Conservation (phyloP, 1,284 basidiomycete species). For the Pseudozyma sp. region DNA sequence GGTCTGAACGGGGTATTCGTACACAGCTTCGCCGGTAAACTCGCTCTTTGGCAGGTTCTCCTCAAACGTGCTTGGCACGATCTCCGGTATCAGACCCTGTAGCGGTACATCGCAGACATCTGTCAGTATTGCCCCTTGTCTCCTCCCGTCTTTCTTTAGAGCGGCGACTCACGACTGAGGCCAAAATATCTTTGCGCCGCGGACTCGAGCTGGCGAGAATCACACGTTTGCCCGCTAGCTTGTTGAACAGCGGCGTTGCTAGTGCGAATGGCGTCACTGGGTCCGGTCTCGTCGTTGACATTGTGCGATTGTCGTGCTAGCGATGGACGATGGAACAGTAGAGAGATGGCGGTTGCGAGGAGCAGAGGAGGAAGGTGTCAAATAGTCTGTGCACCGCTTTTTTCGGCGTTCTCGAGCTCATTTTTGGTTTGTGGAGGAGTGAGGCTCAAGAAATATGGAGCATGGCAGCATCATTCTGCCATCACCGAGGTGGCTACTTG, state of each 20-base stretch:
- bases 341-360: too few species aligned
- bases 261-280: slow-evolving; percentile 55
- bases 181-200: slow-evolving; percentile 60
- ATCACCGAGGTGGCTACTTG: too few species aligned
- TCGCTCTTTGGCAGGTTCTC: slow-evolving; percentile 80
- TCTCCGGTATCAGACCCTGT: slow-evolving; percentile 85
- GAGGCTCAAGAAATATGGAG: neutral
- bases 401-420: slow-evolving; percentile 10
- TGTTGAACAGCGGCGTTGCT: slow-evolving; percentile 57
- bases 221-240: slow-evolving; percentile 60
- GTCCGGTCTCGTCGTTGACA: slow-evolving; percentile 30
- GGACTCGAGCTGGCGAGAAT: slow-evolving; percentile 62
- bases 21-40: slow-evolving; percentile 77
- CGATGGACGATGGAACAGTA: too few species aligned
- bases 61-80: slow-evolving; percentile 87
- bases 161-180: slow-evolving; percentile 50
- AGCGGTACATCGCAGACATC: neutral
- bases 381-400: slow-evolving; percentile 14
- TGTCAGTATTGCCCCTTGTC: slow-evolving; percentile 1
- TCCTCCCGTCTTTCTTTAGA: neutral
- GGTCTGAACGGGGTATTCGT: slow-evolving; percentile 93
- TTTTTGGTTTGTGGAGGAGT: slow-evolving; percentile 8
- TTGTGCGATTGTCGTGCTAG: neutral
- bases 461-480: neutral
- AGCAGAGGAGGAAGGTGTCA: neutral